Evolutionary conservation across 768 basidiomycete species (phyloP).

Genomic region (Omphalotus guepiniiformis): DNA sequence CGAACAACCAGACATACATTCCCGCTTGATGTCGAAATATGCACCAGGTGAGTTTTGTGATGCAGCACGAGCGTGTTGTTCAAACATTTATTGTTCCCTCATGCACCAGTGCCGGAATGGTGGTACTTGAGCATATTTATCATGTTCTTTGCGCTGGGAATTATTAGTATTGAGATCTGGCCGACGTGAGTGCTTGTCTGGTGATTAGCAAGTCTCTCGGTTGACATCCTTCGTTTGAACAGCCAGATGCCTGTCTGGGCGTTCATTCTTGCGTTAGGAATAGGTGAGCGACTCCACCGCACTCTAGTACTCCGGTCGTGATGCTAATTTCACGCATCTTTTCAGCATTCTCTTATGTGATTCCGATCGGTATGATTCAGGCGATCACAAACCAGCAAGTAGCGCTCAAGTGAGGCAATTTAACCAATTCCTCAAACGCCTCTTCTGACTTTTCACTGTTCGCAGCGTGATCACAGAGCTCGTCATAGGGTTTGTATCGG

Average conservation of each 20-base stretch:
- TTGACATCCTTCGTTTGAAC: neutral
- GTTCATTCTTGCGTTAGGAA: conserved; percentile 45
- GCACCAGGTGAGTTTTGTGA: conserved; percentile 28
- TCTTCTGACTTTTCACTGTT: neutral
- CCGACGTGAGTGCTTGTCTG: conserved; percentile 35
- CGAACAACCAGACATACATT: conserved; percentile 59
- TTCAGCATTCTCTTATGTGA: conserved; percentile 6
- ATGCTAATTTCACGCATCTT: neutral
- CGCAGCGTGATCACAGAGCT: conserved; percentile 68
- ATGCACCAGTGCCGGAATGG: conserved; percentile 52
- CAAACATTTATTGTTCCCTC: conserved; percentile 9
- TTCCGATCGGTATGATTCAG: conserved; percentile 54
- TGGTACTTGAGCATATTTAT: conserved; percentile 38
- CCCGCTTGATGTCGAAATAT: conserved; percentile 53
- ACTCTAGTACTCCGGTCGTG: neutral
- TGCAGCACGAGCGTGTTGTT: neutral
- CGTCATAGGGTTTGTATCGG: conserved; percentile 55
- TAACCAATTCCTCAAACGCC: too few relatives aligned
- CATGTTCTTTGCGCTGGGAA: conserved; percentile 56
- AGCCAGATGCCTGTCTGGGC: conserved; percentile 63
- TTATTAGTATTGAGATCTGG: conserved; percentile 60
- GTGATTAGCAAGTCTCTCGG: conserved; percentile 18
- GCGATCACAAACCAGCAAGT: conserved; percentile 80
- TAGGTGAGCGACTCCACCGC: conserved; percentile 27
- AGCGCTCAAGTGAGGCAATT: conserved; percentile 38